Conservation (phyloP, 768 basidiomycete genomes). For the Suillus weaverae region DNA sequence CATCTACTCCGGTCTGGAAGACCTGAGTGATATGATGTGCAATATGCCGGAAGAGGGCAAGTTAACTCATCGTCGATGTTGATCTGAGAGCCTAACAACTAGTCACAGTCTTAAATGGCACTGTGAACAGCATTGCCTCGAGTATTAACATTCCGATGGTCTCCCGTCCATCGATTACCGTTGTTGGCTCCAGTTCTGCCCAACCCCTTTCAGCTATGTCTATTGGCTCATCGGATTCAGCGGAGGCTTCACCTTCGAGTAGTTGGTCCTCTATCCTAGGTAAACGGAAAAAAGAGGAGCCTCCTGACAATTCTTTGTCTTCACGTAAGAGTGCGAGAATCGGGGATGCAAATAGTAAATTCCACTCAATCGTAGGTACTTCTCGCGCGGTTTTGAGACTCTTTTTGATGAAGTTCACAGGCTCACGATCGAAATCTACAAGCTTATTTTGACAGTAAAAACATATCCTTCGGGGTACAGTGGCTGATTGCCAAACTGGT, state of each 20-base stretch:
- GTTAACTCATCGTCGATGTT: not conserved
- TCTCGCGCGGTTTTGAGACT: not conserved
- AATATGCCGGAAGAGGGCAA: conserved; percentile 9
- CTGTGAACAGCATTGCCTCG: not conserved
- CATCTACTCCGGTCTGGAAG: conserved; percentile 15
- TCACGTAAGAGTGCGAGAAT: conserved; percentile 5
- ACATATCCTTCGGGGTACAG: conserved; percentile 47
- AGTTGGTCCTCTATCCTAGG: conserved; percentile 11
- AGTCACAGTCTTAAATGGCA: not conserved
- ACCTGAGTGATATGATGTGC: conserved; percentile 12
- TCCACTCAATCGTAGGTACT: conserved; percentile 2
- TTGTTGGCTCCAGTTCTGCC: too few species aligned
- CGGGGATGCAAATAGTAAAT: not conserved
- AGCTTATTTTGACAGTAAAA: conserved; percentile 24
- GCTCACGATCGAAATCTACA: conserved; percentile 16
- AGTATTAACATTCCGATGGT: not conserved
- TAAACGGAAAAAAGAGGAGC: conserved; percentile 11
- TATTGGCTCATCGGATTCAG: conserved; percentile 3
- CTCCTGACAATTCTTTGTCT: not conserved
- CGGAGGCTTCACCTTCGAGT: conserved; percentile 12
- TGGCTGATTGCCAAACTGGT: conserved; percentile 54
- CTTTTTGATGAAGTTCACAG: conserved; percentile 1
- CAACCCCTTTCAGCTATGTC: not conserved
- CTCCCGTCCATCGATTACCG: not conserved
- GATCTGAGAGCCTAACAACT: not conserved